Conservation (phyloP, 805 yeast species). For the Teunomyces panamensis region DNA sequence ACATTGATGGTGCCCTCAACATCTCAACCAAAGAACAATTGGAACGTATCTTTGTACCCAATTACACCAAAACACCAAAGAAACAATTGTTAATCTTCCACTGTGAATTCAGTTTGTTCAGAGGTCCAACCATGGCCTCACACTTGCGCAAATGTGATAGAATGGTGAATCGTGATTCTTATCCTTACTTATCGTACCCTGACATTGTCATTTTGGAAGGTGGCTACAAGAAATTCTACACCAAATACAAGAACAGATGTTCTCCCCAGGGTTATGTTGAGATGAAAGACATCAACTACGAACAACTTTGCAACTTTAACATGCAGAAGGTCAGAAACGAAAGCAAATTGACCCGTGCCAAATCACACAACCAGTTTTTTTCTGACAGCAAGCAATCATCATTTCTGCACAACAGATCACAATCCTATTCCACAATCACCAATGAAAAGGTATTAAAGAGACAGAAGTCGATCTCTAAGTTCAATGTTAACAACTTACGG, state of each 20-base stretch:
- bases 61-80: slow-evolving; percentile 7
- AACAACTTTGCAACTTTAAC: slow-evolving; percentile 43
- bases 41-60: slow-evolving; percentile 49
- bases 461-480: slow-evolving; percentile 20
- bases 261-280: slow-evolving; percentile 77
- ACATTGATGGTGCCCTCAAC: slow-evolving; percentile 79
- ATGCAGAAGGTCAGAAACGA: slow-evolving; percentile 43
- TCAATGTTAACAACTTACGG: slow-evolving; percentile 6
- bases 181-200: slow-evolving; percentile 83
- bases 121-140: slow-evolving; percentile 93
- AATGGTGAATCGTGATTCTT: slow-evolving; percentile 62
- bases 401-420: slow-evolving; percentile 21
- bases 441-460: slow-evolving; percentile 31
- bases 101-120: slow-evolving; percentile 88
- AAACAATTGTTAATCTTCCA: slow-evolving; percentile 73
- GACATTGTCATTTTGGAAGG: slow-evolving; percentile 87
- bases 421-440: slow-evolving; percentile 29
- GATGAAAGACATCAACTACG: slow-evolving; percentile 57
- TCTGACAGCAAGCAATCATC: slow-evolving; percentile 2
- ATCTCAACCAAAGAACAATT: slow-evolving; percentile 67
- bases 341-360: slow-evolving; percentile 40
- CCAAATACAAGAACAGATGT: slow-evolving; percentile 56
- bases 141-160: slow-evolving; percentile 85
- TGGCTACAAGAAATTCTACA: slow-evolving; percentile 81
- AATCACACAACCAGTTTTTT: slow-evolving; percentile 26